A percentile compares a stretch with the other conserved stretches of the same genome.
Evolutionary conservation across 2,329 filamentous ascomycete genomes (phyloP).

Genomic region (Beauveria sp.): DNA sequence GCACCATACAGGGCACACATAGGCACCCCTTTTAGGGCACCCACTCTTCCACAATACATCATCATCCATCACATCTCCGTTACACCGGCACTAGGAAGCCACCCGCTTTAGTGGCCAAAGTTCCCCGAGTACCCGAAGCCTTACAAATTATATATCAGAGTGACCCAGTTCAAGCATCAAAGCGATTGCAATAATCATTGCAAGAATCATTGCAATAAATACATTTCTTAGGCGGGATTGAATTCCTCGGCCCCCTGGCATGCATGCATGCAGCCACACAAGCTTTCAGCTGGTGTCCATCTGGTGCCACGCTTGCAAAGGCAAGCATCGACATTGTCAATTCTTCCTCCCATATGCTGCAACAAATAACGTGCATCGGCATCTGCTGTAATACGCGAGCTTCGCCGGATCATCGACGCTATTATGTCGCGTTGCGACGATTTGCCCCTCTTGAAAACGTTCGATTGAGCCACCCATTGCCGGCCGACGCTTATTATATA

Average conservation of each 20-base stretch:
- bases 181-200: not conserved
- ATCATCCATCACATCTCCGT: too few relatives aligned
- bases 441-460: not conserved
- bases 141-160: too few relatives aligned
- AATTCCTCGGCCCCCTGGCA: not conserved
- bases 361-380: not conserved
- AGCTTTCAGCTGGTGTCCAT: not conserved
- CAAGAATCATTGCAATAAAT: not conserved
- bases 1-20: too few relatives aligned
- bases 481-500: not conserved
- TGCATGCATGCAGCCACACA: not conserved
- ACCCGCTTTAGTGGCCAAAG: not conserved
- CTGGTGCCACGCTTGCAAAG: too few relatives aligned
- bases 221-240: not conserved
- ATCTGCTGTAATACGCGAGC: not conserved
- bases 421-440: not conserved
- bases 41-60: too few relatives aligned
- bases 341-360: not conserved
- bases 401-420: not conserved
- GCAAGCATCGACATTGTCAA: too few relatives aligned
- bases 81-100: not conserved
- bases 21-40: too few relatives aligned
- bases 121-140: not conserved
- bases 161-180: not conserved
- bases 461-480: not conserved